Conservation (phyloP, 1,284 basidiomycete species). For the Moniliophthora roreri region DNA sequence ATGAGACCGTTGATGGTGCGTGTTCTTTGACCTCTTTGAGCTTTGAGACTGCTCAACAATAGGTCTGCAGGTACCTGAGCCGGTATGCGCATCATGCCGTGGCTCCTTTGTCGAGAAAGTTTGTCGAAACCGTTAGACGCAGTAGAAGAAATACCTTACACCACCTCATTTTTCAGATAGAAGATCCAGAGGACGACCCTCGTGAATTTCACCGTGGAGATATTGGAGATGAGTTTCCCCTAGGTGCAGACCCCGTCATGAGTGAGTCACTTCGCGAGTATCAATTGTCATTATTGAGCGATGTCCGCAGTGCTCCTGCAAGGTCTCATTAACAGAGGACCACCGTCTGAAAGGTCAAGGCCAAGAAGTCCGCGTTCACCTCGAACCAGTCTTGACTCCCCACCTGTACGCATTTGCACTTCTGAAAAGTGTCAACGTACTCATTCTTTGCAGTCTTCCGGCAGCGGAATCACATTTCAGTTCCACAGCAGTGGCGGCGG, state of each 20-base stretch:
- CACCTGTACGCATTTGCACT: background rate
- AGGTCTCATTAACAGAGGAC: conserved; percentile 12
- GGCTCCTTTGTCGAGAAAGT: conserved; percentile 79
- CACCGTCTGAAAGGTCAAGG: background rate
- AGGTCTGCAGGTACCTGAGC: conserved; percentile 61
- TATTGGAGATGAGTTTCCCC: conserved; percentile 32
- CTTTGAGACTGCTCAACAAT: conserved; percentile 9
- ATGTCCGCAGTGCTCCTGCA: conserved; percentile 12
- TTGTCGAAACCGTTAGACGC: conserved; percentile 17
- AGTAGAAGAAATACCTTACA: conserved; percentile 2
- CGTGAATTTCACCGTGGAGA: conserved; percentile 50
- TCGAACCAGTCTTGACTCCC: conserved; percentile 6
- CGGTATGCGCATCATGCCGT: conserved; percentile 71
- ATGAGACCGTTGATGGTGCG: conserved; percentile 79
- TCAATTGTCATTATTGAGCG: conserved; percentile 8
- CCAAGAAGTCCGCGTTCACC: conserved; percentile 7
- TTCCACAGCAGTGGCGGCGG: conserved; percentile 34
- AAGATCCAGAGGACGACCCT: conserved; percentile 71
- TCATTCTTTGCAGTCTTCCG: conserved; percentile 3
- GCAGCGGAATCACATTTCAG: conserved; percentile 29
- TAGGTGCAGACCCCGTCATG: conserved; percentile 46
- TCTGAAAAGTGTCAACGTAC: too few species aligned
- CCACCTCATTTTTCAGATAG: conserved; percentile 49
- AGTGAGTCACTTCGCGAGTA: conserved; percentile 33
- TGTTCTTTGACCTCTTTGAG: conserved; percentile 8